Evolutionary conservation across 352 stramenopile genomes (phyloP).

Genomic region (Globisporangium orthogonon): DNA sequence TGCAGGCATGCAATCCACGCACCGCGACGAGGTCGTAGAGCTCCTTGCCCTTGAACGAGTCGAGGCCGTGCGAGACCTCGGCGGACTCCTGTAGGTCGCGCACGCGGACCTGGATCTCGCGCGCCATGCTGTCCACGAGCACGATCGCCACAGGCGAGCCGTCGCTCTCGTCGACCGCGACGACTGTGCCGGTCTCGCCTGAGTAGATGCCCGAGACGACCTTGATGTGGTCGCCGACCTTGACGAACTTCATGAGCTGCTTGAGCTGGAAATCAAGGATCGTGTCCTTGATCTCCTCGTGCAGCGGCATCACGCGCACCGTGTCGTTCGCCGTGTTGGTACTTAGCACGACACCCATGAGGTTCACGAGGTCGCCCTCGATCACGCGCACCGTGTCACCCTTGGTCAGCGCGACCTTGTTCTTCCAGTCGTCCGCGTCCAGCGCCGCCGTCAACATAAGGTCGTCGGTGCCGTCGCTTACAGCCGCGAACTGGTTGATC

Average conservation of each 20-base stretch:
- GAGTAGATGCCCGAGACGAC: conserved; percentile 87
- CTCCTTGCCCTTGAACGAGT: conserved; percentile 88
- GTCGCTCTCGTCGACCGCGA: conserved; percentile 81
- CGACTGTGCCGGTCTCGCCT: conserved; percentile 85
- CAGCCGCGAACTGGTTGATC: conserved; percentile 83
- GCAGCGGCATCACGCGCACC: conserved; percentile 84
- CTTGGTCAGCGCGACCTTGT: conserved; percentile 87
- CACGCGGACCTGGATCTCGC: conserved; percentile 88
- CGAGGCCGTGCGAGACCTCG: conserved; percentile 83
- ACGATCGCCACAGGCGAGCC: conserved; percentile 84
- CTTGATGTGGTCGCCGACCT: conserved; percentile 90
- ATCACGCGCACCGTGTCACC: conserved; percentile 86
- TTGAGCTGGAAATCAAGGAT: conserved; percentile 88
- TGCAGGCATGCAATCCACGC: conserved; percentile 8
- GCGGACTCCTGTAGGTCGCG: conserved; percentile 87
- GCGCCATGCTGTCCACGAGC: conserved; percentile 85
- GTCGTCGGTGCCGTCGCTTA: conserved; percentile 59
- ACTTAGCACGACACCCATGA: conserved; percentile 87
- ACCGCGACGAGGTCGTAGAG: conserved; percentile 86
- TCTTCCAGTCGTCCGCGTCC: conserved; percentile 85
- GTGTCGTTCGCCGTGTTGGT: conserved; percentile 87
- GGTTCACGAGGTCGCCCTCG: conserved; percentile 82
- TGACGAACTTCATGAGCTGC: conserved; percentile 89
- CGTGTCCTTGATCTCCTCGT: conserved; percentile 89
- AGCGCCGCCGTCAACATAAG: conserved; percentile 43